Percentiles rank a stretch among this genome's conserved stretches.
phyloP scores from a whole-genome alignment of 1,284 basidiomycete species.

The Takashimella koratensis region DNA sequence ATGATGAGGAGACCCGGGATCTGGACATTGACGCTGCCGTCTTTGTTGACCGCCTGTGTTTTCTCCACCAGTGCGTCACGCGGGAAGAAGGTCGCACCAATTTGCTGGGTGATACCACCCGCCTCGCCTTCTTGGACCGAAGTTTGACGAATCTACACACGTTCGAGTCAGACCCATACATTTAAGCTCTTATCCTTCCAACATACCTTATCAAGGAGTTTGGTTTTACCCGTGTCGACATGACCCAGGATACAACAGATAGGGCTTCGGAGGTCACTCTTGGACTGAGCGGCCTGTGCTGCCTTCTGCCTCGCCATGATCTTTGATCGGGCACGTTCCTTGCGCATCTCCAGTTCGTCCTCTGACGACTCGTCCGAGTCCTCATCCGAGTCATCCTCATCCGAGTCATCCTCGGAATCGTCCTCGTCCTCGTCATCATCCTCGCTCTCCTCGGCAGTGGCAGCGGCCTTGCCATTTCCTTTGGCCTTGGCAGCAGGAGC shows the following conservation, averaged over 20 bases:
- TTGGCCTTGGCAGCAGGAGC: constrained; percentile 18
- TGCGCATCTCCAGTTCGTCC: constrained; percentile 70
- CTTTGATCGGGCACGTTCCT: constrained; percentile 77
- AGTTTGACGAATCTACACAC: constrained; percentile 95
- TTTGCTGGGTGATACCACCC: constrained; percentile 99
- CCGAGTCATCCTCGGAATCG: constrained; percentile 47
- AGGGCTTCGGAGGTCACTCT: constrained; percentile 88
- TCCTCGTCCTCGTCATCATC: constrained; percentile 51
- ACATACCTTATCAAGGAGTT: constrained; percentile 87
- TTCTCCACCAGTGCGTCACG: constrained; percentile 92
- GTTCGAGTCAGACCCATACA: background rate
- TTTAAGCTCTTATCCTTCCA: background rate
- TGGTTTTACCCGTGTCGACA: constrained; percentile 99
- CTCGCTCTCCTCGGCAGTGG: constrained; percentile 30
- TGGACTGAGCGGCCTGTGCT: constrained; percentile 80
- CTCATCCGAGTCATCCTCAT: constrained; percentile 46
- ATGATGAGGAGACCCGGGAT: constrained; percentile 95
- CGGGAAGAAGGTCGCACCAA: constrained; percentile 99
- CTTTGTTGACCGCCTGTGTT: constrained; percentile 85
- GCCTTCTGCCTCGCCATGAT: constrained; percentile 78
- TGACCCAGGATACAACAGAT: constrained; percentile 99
- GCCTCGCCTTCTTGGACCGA: constrained; percentile 99
- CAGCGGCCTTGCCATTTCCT: constrained; percentile 5
- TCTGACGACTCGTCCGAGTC: constrained; percentile 54
- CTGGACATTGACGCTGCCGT: constrained; percentile 85